phyloP scores from a whole-genome alignment of 2,329 filamentous ascomycete genomes.

The Ceratocystis eucalypticola region DNA sequence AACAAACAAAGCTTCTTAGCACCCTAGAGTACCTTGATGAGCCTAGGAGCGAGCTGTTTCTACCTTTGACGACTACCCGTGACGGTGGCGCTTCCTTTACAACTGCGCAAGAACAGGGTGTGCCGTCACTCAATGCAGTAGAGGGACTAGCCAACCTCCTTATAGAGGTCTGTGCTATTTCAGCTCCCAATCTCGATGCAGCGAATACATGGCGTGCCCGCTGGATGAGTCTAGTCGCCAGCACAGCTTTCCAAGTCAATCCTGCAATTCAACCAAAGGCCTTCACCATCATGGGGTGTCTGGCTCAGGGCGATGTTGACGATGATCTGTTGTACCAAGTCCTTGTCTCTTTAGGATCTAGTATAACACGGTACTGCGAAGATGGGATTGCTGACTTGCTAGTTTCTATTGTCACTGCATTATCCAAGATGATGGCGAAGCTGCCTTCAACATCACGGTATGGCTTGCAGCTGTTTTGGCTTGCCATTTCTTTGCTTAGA shows the following conservation, averaged over 20 bases:
- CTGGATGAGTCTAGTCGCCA: slow-evolving; percentile 61
- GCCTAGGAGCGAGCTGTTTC: slow-evolving; percentile 43
- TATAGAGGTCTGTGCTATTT: slow-evolving; percentile 49
- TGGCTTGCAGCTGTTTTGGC: slow-evolving; percentile 56
- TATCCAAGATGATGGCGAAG: slow-evolving; percentile 60
- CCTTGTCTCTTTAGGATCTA: slow-evolving; percentile 51
- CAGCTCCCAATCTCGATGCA: slow-evolving; percentile 50
- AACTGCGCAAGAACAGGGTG: slow-evolving; percentile 30
- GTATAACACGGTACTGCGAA: slow-evolving; percentile 50
- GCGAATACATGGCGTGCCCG: slow-evolving; percentile 56
- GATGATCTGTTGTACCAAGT: slow-evolving; percentile 60
- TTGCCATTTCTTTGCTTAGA: slow-evolving; percentile 52
- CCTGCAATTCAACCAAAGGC: slow-evolving; percentile 56
- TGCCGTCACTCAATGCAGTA: slow-evolving; percentile 14
- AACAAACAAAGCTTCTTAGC: slow-evolving; percentile 40
- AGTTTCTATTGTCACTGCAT: slow-evolving; percentile 50
- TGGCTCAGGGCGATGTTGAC: slow-evolving; percentile 58
- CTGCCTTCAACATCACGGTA: slow-evolving; percentile 53
- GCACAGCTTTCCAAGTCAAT: slow-evolving; percentile 60
- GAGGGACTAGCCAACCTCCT: slow-evolving; percentile 49
- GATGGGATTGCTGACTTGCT: slow-evolving; percentile 55
- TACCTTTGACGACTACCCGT: slow-evolving; percentile 26
- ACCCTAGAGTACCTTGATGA: slow-evolving; percentile 48
- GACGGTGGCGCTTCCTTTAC: slow-evolving; percentile 43
- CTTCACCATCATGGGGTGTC: slow-evolving; percentile 57